Evolutionary conservation across 805 yeast species (phyloP), one percentile per base, ranked within the genome.

Genomic region (Monosporozyma yasuniensis): DNA sequence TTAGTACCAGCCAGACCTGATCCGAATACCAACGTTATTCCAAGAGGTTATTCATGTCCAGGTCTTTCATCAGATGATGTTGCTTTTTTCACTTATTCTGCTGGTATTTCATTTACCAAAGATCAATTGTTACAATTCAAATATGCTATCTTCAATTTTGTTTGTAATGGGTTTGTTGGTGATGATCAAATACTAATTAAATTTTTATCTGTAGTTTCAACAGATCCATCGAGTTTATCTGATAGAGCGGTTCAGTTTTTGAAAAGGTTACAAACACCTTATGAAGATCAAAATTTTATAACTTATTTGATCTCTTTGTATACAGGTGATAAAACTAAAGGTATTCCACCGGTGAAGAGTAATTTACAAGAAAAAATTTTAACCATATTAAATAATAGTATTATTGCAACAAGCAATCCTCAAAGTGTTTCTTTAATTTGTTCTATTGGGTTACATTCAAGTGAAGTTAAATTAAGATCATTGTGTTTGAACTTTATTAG

Each of bases 11-110:
- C 73, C 47, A 52, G 65, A 49, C 57, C 65, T 27, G 66, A 63
- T 39, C 64, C 69, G n/a, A 47, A 52, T 16, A 37, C 61, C 5
- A 69, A 70, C 21, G 51, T 58, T 3, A 70, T 74, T 12, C 78
- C 79, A 38, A 67, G 68, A 52, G 73, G 73, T 8, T 68, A 72
- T 51, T 62, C 72, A 2, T 73, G 79, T 50, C 88, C 91, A 0
- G 96, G 96, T 0, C 66, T 89, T 47, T 70, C 82, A 12, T 63
- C 72, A 0, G 61, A 61, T 0, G 88, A 84, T 41, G 74, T 77
- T 18, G 62, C 77, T 0, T 87, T 83, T 56, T 78, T 87, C 56
- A 83, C 87, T 0, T 74, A 73, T 48, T 78, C 78, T 54, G 87
- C 91, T 2, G 91, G 90, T 25, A 77, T 81, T 0, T 64, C 76